A percentile compares a stretch with the other conserved stretches of the same genome.
These are phyloP conservation scores for Yamadazyma mexicana DNA, from an alignment of 1,139 yeast genomes.

Conservation along the genomic window DNA sequence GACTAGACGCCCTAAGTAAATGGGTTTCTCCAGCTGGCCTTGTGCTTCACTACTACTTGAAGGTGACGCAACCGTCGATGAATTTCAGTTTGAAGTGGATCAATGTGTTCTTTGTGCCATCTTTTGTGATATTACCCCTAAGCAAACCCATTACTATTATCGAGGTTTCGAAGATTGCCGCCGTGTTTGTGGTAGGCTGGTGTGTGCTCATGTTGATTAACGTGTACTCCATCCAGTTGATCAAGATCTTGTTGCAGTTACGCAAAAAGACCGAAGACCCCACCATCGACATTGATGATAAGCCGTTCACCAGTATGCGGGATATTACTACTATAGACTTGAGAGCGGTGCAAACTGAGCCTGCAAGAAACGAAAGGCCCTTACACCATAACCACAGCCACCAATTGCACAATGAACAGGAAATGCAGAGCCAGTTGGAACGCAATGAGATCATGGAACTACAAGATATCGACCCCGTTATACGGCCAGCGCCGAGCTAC, in stretches of 20 bases:
- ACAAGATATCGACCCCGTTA: slow-evolving; percentile 5
- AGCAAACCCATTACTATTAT: slow-evolving; percentile 61
- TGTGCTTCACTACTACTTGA: slow-evolving; percentile 43
- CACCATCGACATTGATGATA: slow-evolving; percentile 7
- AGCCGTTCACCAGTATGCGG: slow-evolving; percentile 27
- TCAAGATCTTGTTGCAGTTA: slow-evolving; percentile 24
- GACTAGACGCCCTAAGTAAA: slow-evolving; percentile 24
- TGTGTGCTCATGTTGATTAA: slow-evolving; percentile 48
- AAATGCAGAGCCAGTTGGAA: slow-evolving; percentile 1
- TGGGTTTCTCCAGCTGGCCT: slow-evolving; percentile 7
- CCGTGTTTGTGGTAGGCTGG: slow-evolving; percentile 68
- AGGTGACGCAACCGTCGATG: slow-evolving; percentile 59
- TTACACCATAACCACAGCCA: not conserved
- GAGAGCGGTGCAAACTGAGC: slow-evolving; percentile 18
- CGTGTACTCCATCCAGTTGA: slow-evolving; percentile 36
- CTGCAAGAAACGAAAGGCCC: slow-evolving; percentile 1
- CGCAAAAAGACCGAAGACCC: slow-evolving; percentile 11
- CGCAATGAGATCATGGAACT: slow-evolving; percentile 3
- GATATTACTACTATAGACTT: slow-evolving; percentile 34
- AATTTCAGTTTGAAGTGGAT: slow-evolving; percentile 77
- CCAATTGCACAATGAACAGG: not conserved
- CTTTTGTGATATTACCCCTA: slow-evolving; percentile 70
- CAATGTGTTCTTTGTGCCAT: slow-evolving; percentile 75
- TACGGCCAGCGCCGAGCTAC: slow-evolving; percentile 3
- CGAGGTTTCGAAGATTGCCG: slow-evolving; percentile 75